Evolutionary conservation across 1,139 yeast genomes (phyloP), one percentile per base, ranked within the genome.

Genomic region (Candida sanyaensis): DNA sequence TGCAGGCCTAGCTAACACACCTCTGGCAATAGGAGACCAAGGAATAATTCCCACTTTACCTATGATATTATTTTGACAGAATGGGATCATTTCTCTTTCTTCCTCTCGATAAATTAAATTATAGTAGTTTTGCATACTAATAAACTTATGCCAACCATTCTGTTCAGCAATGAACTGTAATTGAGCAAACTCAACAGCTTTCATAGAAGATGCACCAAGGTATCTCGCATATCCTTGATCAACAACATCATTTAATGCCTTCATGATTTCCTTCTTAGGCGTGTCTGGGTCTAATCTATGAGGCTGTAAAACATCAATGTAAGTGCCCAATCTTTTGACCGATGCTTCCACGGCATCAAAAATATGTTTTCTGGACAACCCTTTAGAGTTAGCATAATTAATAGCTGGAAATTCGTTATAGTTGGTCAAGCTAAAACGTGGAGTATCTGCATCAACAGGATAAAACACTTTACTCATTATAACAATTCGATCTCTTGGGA

Each of bases 101-200:
- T 83, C 86, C 57, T 82, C 86, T 24, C 88, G 68, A 59, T 79
- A 72, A 6, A 82, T 48, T 54, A 81, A 66, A 59, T 80, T 81
- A 62, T 80, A 80, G 59, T 69, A 78, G 55, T 78, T 76, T 61
- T 83, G 87, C 84, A 82, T 81, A 44, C 81, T 71, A 50, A 81
- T 68, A 54, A 82, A 83, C 60, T 80, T 80, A 53, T 73, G 71
- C 82, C 82, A 80, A 4, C 75, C 74, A 55, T 73, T 52, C 53
- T 65, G 66, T 47, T 81, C 84, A 12, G 86, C 86, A 46, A 74
- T 62, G 50, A 61, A 63, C 59, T 81, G 43, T 24, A 44, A 40
- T 36, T 40, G 37, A 13, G 41, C 47, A 36, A 40, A 40, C 28
- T 37, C 47, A 23, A 37, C 37, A n/a, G 41, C 43, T n/a, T 23